Percentiles rank a stretch among this genome's conserved stretches.
These are phyloP conservation scores for Torulaspora franciscae DNA, from an alignment of 805 yeast genomes.

Conservation along the genomic window DNA sequence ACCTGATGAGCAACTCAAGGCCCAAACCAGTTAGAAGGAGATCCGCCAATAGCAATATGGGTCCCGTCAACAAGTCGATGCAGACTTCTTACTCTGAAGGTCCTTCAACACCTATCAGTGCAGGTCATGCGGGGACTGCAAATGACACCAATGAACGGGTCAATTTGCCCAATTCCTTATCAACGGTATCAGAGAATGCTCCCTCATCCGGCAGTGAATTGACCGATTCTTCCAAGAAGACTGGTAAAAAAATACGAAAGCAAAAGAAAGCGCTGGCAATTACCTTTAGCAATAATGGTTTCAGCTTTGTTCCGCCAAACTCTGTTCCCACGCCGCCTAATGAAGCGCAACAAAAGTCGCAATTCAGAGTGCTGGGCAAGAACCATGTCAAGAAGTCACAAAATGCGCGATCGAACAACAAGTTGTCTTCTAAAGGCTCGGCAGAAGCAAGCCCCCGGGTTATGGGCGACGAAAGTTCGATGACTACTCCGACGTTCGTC, in stretches of 20 bases:
- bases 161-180: conserved; percentile 14
- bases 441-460: conserved; percentile 10
- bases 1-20: conserved; percentile 1
- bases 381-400: conserved; percentile 8
- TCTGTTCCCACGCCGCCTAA: conserved; percentile 14
- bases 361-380: conserved; percentile 1
- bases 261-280: conserved; percentile 9
- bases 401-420: conserved; percentile 1
- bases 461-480: conserved; percentile 7
- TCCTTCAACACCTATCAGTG: conserved; percentile 14
- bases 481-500: conserved; percentile 8
- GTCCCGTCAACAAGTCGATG: conserved; percentile 10
- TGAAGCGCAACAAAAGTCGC: conserved; percentile 5
- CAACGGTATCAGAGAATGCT: conserved; percentile 17
- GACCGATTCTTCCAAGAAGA: conserved; percentile 9
- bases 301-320: conserved; percentile 9
- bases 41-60: conserved; percentile 5
- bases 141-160: conserved; percentile 9
- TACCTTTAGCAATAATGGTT: conserved; percentile 9
- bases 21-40: conserved; percentile 8
- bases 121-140: conserved; percentile 1
- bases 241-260: conserved; percentile 12
- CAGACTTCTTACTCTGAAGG: conserved; percentile 7
- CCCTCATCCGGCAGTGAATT: neutral
- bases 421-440: conserved; percentile 4